Percentiles rank a stretch among this genome's conserved stretches.
These are phyloP conservation scores for Zasmidium citrigriseum DNA, from an alignment of 2,329 filamentous ascomycete genomes.

Conservation along the genomic window DNA sequence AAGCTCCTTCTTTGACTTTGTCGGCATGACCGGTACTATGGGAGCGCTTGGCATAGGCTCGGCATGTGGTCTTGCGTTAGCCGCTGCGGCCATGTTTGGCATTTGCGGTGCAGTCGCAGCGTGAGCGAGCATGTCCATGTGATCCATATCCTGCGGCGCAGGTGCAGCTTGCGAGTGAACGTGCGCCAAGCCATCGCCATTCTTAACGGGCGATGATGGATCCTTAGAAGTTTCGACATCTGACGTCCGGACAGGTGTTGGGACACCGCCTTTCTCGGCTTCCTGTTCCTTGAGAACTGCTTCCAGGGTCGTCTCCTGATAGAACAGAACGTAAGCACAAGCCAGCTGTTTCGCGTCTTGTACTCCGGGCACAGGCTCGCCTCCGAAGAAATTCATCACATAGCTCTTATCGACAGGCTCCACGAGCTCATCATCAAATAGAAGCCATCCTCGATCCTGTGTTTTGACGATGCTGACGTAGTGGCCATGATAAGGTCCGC, in stretches of 20 bases:
- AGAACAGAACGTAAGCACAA: conserved; percentile 95
- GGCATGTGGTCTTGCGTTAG: conserved; percentile 22
- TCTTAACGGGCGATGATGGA: conserved; percentile 23
- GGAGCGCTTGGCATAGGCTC: conserved; percentile 39
- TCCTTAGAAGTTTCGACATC: conserved; percentile 38
- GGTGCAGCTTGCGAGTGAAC: conserved; percentile 41
- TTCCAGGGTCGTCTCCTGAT: conserved; percentile 82
- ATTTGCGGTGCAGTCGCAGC: conserved; percentile 45
- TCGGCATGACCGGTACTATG: conserved; percentile 52
- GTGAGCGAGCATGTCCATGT: conserved; percentile 67
- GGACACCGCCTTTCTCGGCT: conserved; percentile 65
- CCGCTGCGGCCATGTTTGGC: neutral
- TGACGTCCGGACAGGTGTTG: conserved; percentile 44
- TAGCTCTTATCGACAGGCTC: conserved; percentile 97
- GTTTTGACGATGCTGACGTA: conserved; percentile 99
- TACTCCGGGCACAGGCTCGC: conserved; percentile 55
- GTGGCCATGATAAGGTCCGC: conserved; percentile 94
- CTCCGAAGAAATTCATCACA: conserved; percentile 95
- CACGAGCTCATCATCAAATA: conserved; percentile 98
- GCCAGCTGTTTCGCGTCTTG: conserved; percentile 66
- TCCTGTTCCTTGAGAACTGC: conserved; percentile 77
- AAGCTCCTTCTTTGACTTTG: conserved; percentile 68
- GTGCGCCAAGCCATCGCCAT: conserved; percentile 32
- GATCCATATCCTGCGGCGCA: conserved; percentile 46
- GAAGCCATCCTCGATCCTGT: conserved; percentile 88